Conservation (phyloP, 306 rosid species). For the Malus asiatica region DNA sequence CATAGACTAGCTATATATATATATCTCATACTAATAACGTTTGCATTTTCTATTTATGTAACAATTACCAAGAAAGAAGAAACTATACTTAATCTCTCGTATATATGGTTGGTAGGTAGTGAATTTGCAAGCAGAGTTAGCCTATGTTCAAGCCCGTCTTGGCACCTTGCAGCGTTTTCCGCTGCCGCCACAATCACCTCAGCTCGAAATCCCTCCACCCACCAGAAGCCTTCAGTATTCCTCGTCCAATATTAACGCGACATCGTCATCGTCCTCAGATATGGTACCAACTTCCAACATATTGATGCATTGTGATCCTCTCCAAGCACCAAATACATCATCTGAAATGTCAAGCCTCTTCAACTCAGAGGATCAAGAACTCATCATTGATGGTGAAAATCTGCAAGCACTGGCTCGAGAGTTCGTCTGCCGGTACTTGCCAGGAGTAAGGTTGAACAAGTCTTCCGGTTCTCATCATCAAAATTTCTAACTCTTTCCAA, state of each 20-base stretch:
- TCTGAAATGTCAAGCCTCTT: constrained; percentile 17
- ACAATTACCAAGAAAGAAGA: neutral
- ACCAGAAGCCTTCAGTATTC: constrained; percentile 21
- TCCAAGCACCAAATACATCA: constrained; percentile 16
- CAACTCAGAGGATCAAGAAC: constrained; percentile 29
- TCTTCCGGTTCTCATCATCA: constrained; percentile 31
- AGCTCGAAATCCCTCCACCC: constrained; percentile 15
- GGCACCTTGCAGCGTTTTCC: constrained; percentile 44
- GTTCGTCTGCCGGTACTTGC: constrained; percentile 51
- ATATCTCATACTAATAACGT: no score
- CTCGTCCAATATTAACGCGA: constrained; percentile 9
- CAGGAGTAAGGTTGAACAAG: constrained; percentile 47
- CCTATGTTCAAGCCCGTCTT: constrained; percentile 65
- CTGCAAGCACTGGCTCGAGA: constrained; percentile 61
- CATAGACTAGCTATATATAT: no score
- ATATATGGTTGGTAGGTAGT: constrained; percentile 41
- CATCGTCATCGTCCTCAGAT: constrained; percentile 21
- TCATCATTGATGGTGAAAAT: constrained; percentile 29
- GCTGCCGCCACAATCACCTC: neutral
- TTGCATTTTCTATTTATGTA: neutral
- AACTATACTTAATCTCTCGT: neutral
- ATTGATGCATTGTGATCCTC: constrained; percentile 35
- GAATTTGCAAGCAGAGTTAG: constrained; percentile 74
- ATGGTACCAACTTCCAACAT: constrained; percentile 19
- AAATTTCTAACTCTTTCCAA: neutral